phyloP scores from a whole-genome alignment of 495 filamentous ascomycete species.

The Achaetomiella virescens region DNA sequence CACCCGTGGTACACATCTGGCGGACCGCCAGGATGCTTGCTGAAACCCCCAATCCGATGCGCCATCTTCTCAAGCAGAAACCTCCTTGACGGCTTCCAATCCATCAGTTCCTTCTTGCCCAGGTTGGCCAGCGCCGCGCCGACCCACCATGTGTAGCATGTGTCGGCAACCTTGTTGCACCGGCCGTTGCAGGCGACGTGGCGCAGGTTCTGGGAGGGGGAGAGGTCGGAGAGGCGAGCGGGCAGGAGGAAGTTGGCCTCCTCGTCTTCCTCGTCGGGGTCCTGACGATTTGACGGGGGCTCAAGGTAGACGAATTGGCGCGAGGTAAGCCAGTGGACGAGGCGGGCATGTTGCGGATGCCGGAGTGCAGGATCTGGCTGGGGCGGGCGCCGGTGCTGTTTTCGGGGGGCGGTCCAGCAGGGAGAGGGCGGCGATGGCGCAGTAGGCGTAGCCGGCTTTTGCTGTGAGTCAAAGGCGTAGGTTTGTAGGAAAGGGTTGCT shows the following conservation, averaged over 20 bases:
- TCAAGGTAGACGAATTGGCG: conserved; percentile 57
- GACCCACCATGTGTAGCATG: conserved; percentile 93
- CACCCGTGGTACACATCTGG: conserved; percentile 92
- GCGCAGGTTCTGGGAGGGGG: conserved; percentile 27
- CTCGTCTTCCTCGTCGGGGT: conserved; percentile 44
- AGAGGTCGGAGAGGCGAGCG: conserved; percentile 31
- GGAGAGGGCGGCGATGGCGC: conserved; percentile 67
- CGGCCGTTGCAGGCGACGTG: conserved; percentile 76
- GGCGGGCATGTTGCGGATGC: conserved; percentile 31
- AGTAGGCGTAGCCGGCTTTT: conserved; percentile 81
- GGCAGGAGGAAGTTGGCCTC: conserved; percentile 32
- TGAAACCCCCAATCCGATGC: conserved; percentile 85
- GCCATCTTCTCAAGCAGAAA: conserved; percentile 89
- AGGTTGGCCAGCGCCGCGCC: conserved; percentile 66
- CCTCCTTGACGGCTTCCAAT: conserved; percentile 53
- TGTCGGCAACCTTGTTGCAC: conserved; percentile 82
- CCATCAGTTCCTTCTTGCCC: conserved; percentile 42
- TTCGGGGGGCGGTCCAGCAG: conserved; percentile 53
- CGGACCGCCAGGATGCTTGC: conserved; percentile 69
- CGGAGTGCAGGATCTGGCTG: conserved; percentile 25
- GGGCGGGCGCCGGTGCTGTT: conserved; percentile 27
- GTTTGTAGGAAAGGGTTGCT: conserved; percentile 14
- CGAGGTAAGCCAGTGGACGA: conserved; percentile 47
- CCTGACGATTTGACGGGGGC: conserved; percentile 26
- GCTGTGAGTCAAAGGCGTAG: neutral